Evolutionary conservation across 768 basidiomycete genomes (phyloP), one percentile per base, ranked within the genome.

Genomic region (Suillus occidentalis): DNA sequence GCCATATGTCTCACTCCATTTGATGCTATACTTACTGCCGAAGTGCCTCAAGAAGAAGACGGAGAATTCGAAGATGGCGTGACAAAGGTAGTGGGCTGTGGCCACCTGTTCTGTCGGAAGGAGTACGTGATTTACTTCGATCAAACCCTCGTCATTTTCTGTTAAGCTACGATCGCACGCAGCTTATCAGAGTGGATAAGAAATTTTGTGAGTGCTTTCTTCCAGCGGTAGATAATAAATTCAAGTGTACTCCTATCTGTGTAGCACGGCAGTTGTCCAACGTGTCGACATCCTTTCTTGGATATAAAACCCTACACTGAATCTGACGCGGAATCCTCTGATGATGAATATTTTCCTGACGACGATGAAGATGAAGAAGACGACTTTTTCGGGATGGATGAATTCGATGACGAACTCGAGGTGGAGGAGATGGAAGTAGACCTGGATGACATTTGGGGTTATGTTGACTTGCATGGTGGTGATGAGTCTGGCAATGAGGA

Each of bases 241-340:
- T 53, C 53, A 1, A 66, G 12, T 37, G 37, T 62, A 50, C 55
- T n/a, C 63, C 22, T 72, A 53, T 58, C 14, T 5, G 40, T 8
- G 34, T 65, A 89, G 88, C 89, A 90, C 68, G 89, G 89, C 16
- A 89, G 80, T 68, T 91, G 90, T 68, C 89, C 89, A 18, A 84
- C 88, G 5, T 91, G 89, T 72, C 79, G 89, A 37, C 77, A 85
- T 64, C 73, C 77, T 7, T 90, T 90, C 74, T 75, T 88, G 45
- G 83, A 86, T 60, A 80, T 89, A 45, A 76, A 73, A 5, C 82
- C 83, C 1, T 78, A 78, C 2, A 78, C 82, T 2, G 84, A 86
- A 40, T 83, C 83, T 13, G 89, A 89, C 68, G 81, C 84, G 71
- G 89, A 88, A 70, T 88, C 85, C 4, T 87, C 85, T 16, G 88